Conservation (phyloP, 2,329 filamentous ascomycete genomes). For the Penicillium griseofulvum region DNA sequence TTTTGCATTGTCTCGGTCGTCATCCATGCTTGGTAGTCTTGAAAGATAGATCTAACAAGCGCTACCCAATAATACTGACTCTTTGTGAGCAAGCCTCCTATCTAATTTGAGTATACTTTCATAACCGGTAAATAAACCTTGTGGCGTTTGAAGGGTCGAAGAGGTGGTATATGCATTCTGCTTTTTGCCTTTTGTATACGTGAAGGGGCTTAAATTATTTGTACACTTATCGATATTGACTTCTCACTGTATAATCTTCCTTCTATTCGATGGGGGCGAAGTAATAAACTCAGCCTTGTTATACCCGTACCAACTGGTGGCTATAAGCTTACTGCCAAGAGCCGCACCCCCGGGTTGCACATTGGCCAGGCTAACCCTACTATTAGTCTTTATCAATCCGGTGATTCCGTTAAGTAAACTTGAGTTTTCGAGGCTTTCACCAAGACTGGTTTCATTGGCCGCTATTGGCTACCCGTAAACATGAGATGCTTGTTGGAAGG, state of each 20-base stretch:
- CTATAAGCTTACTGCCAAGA: neutral
- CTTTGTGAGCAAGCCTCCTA: neutral
- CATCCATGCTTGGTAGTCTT: neutral
- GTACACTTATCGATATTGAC: no score
- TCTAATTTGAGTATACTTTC: neutral
- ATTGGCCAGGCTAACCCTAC: neutral
- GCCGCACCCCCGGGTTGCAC: neutral
- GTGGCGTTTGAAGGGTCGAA: neutral
- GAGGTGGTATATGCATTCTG: neutral
- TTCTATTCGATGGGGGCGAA: neutral
- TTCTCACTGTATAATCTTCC: neutral
- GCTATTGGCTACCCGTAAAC: neutral
- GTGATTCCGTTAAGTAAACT: slow-evolving; percentile 5
- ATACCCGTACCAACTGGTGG: neutral
- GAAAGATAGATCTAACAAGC: neutral
- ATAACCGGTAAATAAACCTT: neutral
- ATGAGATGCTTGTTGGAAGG: neutral
- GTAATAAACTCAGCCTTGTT: neutral
- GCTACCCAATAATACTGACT: no score
- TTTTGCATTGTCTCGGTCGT: neutral
- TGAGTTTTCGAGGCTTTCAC: slow-evolving; percentile 14
- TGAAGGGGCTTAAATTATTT: no score
- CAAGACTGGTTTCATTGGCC: neutral
- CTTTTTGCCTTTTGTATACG: neutral
- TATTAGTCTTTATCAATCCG: neutral